Conservation (phyloP, 306 rosid species). For the Vigna angularis region DNA sequence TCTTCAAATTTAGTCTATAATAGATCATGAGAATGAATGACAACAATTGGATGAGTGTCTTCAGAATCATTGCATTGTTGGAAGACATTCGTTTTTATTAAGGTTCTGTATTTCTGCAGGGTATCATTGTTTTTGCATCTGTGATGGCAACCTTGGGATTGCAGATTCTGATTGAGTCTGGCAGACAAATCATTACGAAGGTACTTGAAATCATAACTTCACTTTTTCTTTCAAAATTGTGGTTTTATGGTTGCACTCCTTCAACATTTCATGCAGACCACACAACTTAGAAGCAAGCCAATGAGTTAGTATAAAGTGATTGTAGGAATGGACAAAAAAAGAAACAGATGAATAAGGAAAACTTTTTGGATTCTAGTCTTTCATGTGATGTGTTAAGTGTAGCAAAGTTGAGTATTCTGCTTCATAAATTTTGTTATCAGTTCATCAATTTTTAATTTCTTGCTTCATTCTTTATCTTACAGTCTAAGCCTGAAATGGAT, state of each 20-base stretch:
- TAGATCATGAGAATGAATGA: too few species aligned
- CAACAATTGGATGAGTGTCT: too few species aligned
- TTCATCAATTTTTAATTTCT: neutral
- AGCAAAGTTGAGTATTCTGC: neutral
- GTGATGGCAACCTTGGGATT: constrained; percentile 79
- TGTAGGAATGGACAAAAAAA: too few species aligned
- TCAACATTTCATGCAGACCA: too few species aligned
- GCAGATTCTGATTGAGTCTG: constrained; percentile 72
- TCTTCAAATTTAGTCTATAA: too few species aligned
- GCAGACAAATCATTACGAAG: constrained; percentile 48
- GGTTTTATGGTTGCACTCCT: too few species aligned
- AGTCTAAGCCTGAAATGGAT: constrained; percentile 51
- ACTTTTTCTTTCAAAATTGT: neutral
- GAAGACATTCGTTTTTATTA: neutral
- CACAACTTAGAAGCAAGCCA: too few species aligned
- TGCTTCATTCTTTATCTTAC: neutral
- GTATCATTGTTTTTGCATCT: constrained; percentile 58
- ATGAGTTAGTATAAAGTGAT: too few species aligned
- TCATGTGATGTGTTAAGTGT: too few species aligned
- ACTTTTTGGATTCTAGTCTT: too few species aligned
- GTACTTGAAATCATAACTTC: constrained; percentile 22
- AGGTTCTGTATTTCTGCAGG: neutral
- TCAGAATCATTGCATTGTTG: too few species aligned
- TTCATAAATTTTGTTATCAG: constrained; percentile 15
- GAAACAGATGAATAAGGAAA: too few species aligned